These are phyloP conservation scores for Trichoderma atrobrunneum DNA, from an alignment of 2,329 filamentous ascomycete genomes.

Conservation along the genomic window DNA sequence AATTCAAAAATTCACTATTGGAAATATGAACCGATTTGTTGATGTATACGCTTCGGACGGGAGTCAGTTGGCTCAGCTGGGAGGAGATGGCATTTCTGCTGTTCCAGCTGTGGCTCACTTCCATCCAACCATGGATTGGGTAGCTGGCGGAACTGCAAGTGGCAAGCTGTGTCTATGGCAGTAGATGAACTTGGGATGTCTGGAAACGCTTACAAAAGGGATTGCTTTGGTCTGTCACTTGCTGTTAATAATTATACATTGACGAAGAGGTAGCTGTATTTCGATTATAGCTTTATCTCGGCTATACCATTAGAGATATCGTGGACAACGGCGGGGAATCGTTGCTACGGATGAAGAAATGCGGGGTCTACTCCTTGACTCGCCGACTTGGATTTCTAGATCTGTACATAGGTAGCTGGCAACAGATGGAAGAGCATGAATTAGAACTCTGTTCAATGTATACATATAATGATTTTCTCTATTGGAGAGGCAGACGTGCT, in stretches of 20 bases:
- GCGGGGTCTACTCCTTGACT: neutral
- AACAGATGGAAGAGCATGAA: neutral
- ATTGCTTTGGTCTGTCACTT: neutral
- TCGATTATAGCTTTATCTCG: neutral
- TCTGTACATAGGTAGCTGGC: neutral
- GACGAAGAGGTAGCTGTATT: neutral
- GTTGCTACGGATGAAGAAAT: neutral
- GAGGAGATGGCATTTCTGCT: conserved; percentile 86
- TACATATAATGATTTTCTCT: neutral
- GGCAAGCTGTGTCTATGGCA: conserved; percentile 93
- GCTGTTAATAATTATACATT: neutral
- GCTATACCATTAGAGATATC: neutral
- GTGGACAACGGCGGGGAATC: neutral
- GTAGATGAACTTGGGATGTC: conserved; percentile 38
- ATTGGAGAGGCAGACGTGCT: neutral
- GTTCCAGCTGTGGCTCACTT: conserved; percentile 92
- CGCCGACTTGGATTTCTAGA: neutral
- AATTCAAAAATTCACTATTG: conserved; percentile 85
- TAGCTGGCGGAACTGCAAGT: conserved; percentile 85
- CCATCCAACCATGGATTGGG: conserved; percentile 84
- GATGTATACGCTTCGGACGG: conserved; percentile 83
- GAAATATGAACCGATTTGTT: conserved; percentile 97
- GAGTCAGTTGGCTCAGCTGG: conserved; percentile 83
- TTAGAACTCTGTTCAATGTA: neutral
- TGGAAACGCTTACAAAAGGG: neutral